phyloP scores from a whole-genome alignment of 768 basidiomycete genomes.

The Rhizopogon vulgaris region DNA sequence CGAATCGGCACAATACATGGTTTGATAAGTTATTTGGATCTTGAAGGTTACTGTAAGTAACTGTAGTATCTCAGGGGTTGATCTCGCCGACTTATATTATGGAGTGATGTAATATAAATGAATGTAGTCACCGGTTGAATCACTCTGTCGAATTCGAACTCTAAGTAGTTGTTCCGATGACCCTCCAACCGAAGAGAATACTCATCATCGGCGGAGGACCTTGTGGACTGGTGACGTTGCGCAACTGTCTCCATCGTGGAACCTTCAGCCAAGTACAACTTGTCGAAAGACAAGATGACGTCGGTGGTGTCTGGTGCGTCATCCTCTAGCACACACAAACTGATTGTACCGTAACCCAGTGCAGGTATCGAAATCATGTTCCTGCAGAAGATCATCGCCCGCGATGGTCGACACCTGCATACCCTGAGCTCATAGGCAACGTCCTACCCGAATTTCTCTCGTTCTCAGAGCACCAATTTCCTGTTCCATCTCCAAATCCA shows the following conservation, averaged over 20 bases:
- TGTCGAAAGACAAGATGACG: conserved; percentile 37
- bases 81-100: not conserved
- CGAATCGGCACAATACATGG: conserved; percentile 12
- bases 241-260: conserved; percentile 40
- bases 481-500: conserved; percentile 7
- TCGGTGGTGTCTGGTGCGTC: conserved; percentile 45
- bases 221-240: conserved; percentile 40
- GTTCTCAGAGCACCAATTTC: conserved; percentile 26
- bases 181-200: conserved; percentile 7
- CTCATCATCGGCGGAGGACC: conserved; percentile 45
- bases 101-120: no score
- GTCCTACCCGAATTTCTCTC: conserved; percentile 37
- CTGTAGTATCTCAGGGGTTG: not conserved
- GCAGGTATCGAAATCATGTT: not conserved
- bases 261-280: conserved; percentile 38
- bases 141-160: no score
- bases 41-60: conserved; percentile 2
- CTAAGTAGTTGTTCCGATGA: no score
- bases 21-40: conserved; percentile 18
- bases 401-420: conserved; percentile 42
- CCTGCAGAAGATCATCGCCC: conserved; percentile 2
- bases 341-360: not conserved
- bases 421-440: conserved; percentile 43
- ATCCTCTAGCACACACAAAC: not conserved
- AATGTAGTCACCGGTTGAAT: no score